These are phyloP conservation scores for Penicillium concentricum DNA, from an alignment of 2,329 filamentous ascomycete species.

Conservation along the genomic window DNA sequence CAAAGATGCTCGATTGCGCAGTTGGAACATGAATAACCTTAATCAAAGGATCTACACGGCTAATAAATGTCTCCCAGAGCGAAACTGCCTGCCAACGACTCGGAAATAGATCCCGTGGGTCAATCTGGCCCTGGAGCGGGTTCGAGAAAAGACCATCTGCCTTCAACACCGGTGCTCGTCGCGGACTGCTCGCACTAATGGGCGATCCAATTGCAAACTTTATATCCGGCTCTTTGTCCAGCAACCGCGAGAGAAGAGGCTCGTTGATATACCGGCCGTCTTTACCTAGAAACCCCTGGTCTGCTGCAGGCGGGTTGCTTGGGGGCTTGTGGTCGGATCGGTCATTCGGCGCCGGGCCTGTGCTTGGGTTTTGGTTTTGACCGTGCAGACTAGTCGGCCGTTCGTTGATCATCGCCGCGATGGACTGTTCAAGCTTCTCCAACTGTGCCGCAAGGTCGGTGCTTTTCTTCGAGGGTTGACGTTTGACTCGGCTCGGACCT, in stretches of 20 bases:
- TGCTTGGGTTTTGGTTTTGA: not conserved
- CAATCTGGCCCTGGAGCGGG: slow-evolving; percentile 12
- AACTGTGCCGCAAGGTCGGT: slow-evolving; percentile 22
- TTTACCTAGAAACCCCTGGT: slow-evolving; percentile 21
- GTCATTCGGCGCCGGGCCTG: not conserved
- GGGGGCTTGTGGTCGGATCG: not conserved
- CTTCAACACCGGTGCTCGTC: slow-evolving; percentile 14
- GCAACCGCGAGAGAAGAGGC: slow-evolving; percentile 24
- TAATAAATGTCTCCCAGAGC: slow-evolving; percentile 32
- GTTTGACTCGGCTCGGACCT: slow-evolving; percentile 20
- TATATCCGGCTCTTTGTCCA: slow-evolving; percentile 30
- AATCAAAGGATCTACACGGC: slow-evolving; percentile 28
- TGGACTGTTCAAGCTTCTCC: slow-evolving; percentile 24
- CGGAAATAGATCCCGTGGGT: slow-evolving; percentile 19
- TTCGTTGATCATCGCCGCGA: slow-evolving; percentile 11
- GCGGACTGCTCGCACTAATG: not conserved
- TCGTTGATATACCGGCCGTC: slow-evolving; percentile 34
- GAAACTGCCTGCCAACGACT: slow-evolving; percentile 24
- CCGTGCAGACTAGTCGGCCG: not conserved
- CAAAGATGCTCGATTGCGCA: slow-evolving; percentile 26
- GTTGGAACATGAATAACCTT: slow-evolving; percentile 34
- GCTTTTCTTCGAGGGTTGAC: slow-evolving; percentile 18
- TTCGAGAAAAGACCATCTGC: slow-evolving; percentile 26
- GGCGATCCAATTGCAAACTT: slow-evolving; percentile 23
- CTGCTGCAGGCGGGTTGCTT: not conserved